Evolutionary conservation across 441 rosid species (phyloP).

Genomic region (Populus hybrid): DNA sequence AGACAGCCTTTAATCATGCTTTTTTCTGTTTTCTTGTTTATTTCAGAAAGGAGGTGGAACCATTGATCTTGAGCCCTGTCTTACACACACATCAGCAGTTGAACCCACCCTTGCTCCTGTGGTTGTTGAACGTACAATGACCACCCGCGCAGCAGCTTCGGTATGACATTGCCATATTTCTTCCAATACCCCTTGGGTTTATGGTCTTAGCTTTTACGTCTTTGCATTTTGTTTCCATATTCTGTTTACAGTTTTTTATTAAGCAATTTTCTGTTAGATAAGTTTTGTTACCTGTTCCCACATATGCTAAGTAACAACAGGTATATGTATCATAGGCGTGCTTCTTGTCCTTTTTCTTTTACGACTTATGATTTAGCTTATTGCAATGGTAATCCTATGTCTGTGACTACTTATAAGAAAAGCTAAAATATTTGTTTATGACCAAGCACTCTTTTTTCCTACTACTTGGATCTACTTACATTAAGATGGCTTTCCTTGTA

Average conservation of each 20-base stretch:
- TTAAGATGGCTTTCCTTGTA: constrained; percentile 22
- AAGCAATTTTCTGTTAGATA: not conserved
- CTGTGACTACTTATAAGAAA: not conserved
- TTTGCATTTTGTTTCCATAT: not conserved
- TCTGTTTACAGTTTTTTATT: no score
- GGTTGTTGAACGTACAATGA: constrained; percentile 97
- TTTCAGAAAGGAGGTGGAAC: constrained; percentile 96
- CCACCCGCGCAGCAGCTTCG: constrained; percentile 99
- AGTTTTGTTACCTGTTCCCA: not conserved
- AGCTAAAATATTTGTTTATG: not conserved
- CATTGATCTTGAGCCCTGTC: constrained; percentile 94
- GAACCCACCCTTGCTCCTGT: constrained; percentile 99
- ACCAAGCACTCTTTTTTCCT: not conserved
- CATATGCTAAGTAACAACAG: not conserved
- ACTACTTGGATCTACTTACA: constrained; percentile 16
- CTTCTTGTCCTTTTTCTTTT: not conserved
- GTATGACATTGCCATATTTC: constrained; percentile 34
- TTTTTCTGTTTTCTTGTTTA: constrained; percentile 9
- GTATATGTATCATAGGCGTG: not conserved
- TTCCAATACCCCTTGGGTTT: not conserved
- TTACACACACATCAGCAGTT: constrained; percentile 86
- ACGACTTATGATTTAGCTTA: not conserved
- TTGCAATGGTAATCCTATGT: not conserved
- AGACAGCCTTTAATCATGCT: not conserved
- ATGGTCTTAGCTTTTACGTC: not conserved